Conservation (phyloP, 176 grass and related monocot genomes). For the Canna indica region DNA sequence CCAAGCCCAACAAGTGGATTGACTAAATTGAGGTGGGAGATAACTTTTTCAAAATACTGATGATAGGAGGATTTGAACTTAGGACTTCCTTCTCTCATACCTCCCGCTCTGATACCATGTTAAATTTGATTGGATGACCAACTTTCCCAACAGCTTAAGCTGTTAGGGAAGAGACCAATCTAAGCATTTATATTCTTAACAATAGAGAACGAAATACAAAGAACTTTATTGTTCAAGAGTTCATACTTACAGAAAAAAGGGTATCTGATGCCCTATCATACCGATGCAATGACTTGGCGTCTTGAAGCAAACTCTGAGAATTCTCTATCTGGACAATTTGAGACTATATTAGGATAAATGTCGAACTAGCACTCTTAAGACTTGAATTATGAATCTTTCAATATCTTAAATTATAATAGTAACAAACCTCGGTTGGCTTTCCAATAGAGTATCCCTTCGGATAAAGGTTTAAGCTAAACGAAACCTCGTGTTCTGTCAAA, state of each 20-base stretch:
- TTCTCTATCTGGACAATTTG: constrained; percentile 48
- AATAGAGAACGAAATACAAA: constrained; percentile 5
- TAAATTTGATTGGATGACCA: too few relatives aligned
- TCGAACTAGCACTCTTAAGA: background rate
- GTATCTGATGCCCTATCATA: constrained; percentile 89
- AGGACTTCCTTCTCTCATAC: too few relatives aligned
- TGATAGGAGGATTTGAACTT: too few relatives aligned
- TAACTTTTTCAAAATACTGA: too few relatives aligned
- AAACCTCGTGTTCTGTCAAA: constrained; percentile 77
- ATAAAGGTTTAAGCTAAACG: constrained; percentile 83
- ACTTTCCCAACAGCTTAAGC: too few relatives aligned
- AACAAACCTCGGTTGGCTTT: constrained; percentile 61
- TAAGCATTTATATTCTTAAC: too few relatives aligned
- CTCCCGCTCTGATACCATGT: too few relatives aligned
- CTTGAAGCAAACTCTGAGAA: constrained; percentile 39
- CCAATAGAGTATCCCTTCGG: constrained; percentile 79
- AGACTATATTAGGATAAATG: background rate
- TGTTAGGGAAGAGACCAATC: too few relatives aligned
- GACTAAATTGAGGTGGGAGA: too few relatives aligned
- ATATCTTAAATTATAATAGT: constrained; percentile 15
- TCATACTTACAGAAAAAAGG: constrained; percentile 87
- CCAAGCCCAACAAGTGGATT: too few relatives aligned
- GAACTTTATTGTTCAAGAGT: background rate
- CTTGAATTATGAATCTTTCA: background rate
- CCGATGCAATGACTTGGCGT: constrained; percentile 75